Base-by-base conservation (phyloP, 208 protist genomes). In the Leishmania mexicana region DNA sequence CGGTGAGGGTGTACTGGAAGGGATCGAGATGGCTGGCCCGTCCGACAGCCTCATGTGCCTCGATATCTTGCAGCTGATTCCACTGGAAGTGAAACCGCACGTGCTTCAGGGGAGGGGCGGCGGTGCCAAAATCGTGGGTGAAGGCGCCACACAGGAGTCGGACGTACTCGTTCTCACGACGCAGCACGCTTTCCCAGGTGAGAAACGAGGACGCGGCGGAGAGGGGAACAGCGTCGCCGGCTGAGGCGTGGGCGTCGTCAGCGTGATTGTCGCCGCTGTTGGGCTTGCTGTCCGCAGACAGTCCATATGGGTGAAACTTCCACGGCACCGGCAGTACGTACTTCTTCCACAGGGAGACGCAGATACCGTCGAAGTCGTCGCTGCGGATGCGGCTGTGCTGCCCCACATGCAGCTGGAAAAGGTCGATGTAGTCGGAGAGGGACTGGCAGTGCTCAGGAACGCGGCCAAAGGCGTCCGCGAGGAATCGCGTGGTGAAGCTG, bases 321-420 rank as follows among this genome's bases (percentile, higher is more conserved):
- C 90, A 90, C 53, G 91, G 93, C 42, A 91, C 72, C 47, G 77
- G 79, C 65, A 96, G 85, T 38, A 65, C 64, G 85, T 90, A 95
- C 38, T 54, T 76, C 80, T 90, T 85, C 80, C 88, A 90, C n/a
- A 94, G 38, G 13, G 93, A 96, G 3, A 95, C 86, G 73, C 90
- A 93, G 51, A 94, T 94, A 3, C 93, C 93, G 19, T 90, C 86
- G 58, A 87, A 89, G 57, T 90, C 79, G 85, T 92, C 85, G 47
- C 68, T 88, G 65, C 83, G 78, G 31, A 96, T 85, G 75, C 88
- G 91, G 74, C 93, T 95, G 75, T 89, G 90, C 57, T 83, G 81
- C 13, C 93, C 93, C 31, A 96, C 85, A 70, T 96, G 90, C 10
- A 95, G 85, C 79, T 92, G 90, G 79, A 96, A 95, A 45, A 95